A percentile compares a stretch with the other conserved stretches of the same genome.
phyloP scores from a whole-genome alignment of 2,329 filamentous ascomycete genomes.

The Penicillium sp. region DNA sequence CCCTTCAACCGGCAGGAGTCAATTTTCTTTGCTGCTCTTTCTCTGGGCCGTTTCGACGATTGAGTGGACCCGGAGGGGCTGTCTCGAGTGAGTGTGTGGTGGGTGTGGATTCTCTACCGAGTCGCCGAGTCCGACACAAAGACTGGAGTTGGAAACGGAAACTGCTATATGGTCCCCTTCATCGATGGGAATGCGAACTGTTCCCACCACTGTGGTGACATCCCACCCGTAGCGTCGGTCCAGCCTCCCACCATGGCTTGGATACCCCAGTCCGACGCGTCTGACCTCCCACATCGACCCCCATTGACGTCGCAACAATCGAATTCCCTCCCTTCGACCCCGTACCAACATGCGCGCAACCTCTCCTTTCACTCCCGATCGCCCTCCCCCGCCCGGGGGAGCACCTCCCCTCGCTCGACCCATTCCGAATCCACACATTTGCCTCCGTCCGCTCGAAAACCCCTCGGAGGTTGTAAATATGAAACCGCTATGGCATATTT shows the following conservation, averaged over 20 bases:
- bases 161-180: slow-evolving; percentile 47
- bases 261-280: slow-evolving; percentile 40
- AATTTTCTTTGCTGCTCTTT: neutral
- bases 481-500: slow-evolving; percentile 84
- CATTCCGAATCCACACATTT: slow-evolving; percentile 85
- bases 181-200: slow-evolving; percentile 48
- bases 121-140: slow-evolving; percentile 13
- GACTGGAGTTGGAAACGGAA: slow-evolving; percentile 15
- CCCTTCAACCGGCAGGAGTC: neutral
- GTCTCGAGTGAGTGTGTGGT: slow-evolving; percentile 16
- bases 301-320: slow-evolving; percentile 69
- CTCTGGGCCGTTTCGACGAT: neutral
- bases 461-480: slow-evolving; percentile 77
- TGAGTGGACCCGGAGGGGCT: slow-evolving; percentile 26
- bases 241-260: slow-evolving; percentile 48
- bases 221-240: slow-evolving; percentile 47
- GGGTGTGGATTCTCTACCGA: slow-evolving; percentile 18
- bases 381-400: slow-evolving; percentile 77
- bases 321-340: slow-evolving; percentile 90
- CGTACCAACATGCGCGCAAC: slow-evolving; percentile 83
- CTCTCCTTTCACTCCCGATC: slow-evolving; percentile 78
- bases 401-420: slow-evolving; percentile 85
- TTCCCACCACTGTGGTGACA: slow-evolving; percentile 45
- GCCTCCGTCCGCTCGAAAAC: slow-evolving; percentile 69
- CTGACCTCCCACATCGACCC: slow-evolving; percentile 49